Evolutionary conservation across 129 eudicot genomes (phyloP).

Genomic region (Centaurea solstitialis): DNA sequence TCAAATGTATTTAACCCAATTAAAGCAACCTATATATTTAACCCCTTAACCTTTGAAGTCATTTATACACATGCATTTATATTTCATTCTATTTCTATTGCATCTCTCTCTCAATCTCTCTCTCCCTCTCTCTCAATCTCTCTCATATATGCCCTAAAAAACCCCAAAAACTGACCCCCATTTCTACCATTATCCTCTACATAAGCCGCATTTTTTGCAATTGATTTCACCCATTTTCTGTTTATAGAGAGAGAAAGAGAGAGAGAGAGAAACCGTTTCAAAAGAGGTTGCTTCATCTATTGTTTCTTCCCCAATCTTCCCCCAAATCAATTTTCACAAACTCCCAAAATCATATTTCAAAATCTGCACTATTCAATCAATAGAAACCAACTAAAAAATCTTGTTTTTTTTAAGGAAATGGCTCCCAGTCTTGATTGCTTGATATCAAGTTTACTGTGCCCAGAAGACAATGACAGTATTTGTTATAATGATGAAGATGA

Average conservation of each 20-base stretch:
- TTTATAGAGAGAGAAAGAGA: conserved; percentile 10
- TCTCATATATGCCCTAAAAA: background rate
- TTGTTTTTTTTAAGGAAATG: conserved; percentile 18
- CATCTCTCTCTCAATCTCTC: background rate
- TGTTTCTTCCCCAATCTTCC: conserved; percentile 7
- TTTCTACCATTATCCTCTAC: conserved; percentile 23
- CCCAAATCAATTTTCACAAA: background rate
- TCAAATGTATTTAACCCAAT: too few relatives aligned
- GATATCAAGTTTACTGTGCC: conserved; percentile 58
- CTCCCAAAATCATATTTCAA: conserved; percentile 4
- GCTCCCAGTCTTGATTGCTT: conserved; percentile 68
- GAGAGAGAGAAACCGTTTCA: conserved; percentile 3
- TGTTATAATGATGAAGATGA: conserved; percentile 33
- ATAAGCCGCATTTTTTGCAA: conserved; percentile 23
- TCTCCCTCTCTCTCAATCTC: background rate
- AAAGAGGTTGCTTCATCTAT: background rate
- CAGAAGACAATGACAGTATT: conserved; percentile 54
- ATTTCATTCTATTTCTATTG: background rate
- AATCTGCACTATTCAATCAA: conserved; percentile 5
- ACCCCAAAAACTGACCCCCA: conserved; percentile 3
- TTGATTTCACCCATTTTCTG: background rate
- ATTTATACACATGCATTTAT: background rate
- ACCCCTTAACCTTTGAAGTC: background rate
- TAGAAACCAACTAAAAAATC: background rate
- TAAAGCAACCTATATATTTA: too few relatives aligned